These are phyloP conservation scores for Lentinula edodes DNA, from an alignment of 768 basidiomycete species.

Conservation along the genomic window DNA sequence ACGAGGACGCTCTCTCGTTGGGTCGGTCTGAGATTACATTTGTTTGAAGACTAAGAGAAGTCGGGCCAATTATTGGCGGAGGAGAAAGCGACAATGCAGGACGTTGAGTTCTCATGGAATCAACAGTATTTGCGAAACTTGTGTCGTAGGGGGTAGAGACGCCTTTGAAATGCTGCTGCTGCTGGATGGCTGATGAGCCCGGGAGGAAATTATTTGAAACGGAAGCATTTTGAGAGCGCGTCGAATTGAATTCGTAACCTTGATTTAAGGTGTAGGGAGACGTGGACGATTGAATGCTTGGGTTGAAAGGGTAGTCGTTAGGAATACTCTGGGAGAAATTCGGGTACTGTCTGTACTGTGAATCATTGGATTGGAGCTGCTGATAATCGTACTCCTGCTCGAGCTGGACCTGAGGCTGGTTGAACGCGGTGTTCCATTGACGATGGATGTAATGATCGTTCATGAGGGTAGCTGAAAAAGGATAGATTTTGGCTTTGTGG, in stretches of 20 bases:
- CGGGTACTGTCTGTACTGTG: constrained; percentile 6
- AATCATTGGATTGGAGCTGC: constrained; percentile 7
- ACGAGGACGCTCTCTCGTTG: not conserved
- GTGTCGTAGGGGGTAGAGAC: not conserved
- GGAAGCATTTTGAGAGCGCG: not conserved
- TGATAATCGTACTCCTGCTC: constrained; percentile 27
- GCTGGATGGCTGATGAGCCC: not conserved
- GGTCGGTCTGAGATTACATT: not conserved
- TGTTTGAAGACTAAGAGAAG: not conserved
- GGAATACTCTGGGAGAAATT: constrained; percentile 7
- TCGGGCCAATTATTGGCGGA: not conserved
- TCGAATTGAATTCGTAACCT: not conserved
- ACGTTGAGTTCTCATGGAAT: not conserved
- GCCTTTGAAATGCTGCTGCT: not conserved
- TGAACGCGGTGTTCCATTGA: constrained; percentile 7
- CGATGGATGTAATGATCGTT: not conserved
- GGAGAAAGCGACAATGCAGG: not conserved
- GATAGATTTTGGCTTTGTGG: not conserved
- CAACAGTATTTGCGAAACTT: not conserved
- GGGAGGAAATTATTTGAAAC: not conserved
- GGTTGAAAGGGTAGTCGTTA: not conserved
- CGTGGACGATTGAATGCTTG: constrained; percentile 16
- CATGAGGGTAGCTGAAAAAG: constrained; percentile 1
- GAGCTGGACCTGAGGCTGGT: constrained; percentile 25
- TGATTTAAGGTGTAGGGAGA: not conserved